Evolutionary conservation across 2,329 filamentous ascomycete species (phyloP), one percentile per base, ranked within the genome.

Genomic region (Blastomyces percursus): DNA sequence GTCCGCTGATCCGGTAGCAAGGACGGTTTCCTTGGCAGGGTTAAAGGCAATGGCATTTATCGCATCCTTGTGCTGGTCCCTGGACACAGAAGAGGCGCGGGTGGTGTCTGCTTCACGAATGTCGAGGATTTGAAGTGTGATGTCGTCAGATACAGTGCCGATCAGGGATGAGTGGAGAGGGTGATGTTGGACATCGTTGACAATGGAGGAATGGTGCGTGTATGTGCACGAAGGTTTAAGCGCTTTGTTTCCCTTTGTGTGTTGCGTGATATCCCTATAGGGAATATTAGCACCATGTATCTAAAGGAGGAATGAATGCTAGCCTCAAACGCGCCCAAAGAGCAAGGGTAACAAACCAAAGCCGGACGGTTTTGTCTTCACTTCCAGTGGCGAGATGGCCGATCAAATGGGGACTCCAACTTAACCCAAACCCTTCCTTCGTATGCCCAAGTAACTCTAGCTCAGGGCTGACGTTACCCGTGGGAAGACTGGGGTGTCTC

Each of bases 21-120:
- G 82, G 46, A 96, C 82, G 44, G 89, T 90, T 72, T 99, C 93
- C n/a, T 88, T 89, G 40, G 87, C 87, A 0, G 92, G 92, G 72
- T 96, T 96, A 79, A 96, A 99, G 0, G 94, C 87, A 32, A 99
- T 80, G n/a, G 91, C 89, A 73, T 99, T 99, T 75, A 99, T 92
- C 21, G 93, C 93, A 74, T 97, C 94, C 9, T 83, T 83, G 72
- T 99, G 95, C 11, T 92, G 92, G 58, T 85, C 81, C 66, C 84
- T 80, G 21, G 86, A 88, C 48, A 87, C 82, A 59, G 89, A 82
- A 4, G 89, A 86, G 0, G 90, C 85, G 66, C 82, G 84, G 66
- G 84, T 85, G 61, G 81, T 86, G 62, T 85, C 83, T 38, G 81
- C 72, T 71, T 84, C 83, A 69, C 94, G 88, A n/a, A 88, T 83